These are phyloP conservation scores for Fusarium oligoseptatum DNA, from an alignment of 2,329 filamentous ascomycete species.

Conservation along the genomic window DNA sequence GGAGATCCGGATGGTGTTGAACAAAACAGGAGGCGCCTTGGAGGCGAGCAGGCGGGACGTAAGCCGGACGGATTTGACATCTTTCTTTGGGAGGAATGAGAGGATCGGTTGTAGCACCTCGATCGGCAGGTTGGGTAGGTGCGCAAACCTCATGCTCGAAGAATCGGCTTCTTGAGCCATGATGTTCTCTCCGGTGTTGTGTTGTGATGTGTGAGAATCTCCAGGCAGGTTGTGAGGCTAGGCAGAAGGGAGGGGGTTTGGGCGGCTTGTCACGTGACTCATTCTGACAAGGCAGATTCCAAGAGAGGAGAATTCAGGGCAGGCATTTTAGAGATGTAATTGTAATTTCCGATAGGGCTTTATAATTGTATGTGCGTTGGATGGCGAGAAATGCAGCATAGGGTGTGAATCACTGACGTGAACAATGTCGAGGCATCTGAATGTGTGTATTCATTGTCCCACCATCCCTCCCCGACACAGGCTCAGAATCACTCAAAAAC, in stretches of 20 bases:
- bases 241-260: neutral
- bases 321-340: neutral
- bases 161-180: neutral
- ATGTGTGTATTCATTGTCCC: neutral
- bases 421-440: neutral
- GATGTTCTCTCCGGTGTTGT: neutral
- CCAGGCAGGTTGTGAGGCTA: neutral
- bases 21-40: neutral
- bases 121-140: neutral
- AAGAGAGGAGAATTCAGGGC: neutral
- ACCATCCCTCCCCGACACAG: neutral
- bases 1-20: constrained; percentile 5
- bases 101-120: constrained; percentile 7
- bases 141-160: neutral
- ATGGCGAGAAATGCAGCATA: neutral
- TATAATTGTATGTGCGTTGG: neutral
- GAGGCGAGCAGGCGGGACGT: neutral
- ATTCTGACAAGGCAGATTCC: neutral
- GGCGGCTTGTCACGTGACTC: neutral
- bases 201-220: neutral
- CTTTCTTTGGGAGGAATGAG: neutral
- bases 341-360: neutral
- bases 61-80: constrained; percentile 15
- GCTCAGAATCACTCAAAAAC: neutral
- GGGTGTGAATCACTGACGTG: neutral